These are phyloP conservation scores for Penicillium atrosanguineum DNA, from an alignment of 495 filamentous ascomycete species.

Conservation along the genomic window DNA sequence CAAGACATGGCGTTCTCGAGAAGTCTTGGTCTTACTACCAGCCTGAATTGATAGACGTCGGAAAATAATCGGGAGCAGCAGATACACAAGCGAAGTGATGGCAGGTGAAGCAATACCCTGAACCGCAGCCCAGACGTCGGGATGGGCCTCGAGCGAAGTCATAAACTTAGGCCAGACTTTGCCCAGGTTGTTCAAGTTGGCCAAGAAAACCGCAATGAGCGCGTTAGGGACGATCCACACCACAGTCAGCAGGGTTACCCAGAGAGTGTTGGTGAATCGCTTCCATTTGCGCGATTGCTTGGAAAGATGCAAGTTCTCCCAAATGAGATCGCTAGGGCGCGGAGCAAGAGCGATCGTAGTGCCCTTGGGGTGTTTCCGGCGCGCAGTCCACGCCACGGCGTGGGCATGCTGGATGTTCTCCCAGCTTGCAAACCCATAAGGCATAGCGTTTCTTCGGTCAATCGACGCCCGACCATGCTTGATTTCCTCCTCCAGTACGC, in stretches of 20 bases:
- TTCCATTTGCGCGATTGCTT: constrained; percentile 66
- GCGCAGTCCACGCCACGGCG: constrained; percentile 75
- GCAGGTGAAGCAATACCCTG: constrained; percentile 95
- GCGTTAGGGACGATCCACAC: constrained; percentile 96
- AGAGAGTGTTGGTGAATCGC: constrained; percentile 73
- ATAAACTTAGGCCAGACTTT: constrained; percentile 78
- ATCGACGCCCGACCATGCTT: constrained; percentile 76
- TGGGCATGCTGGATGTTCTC: constrained; percentile 85
- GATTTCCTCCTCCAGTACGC: constrained; percentile 77
- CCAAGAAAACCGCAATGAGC: constrained; percentile 88
- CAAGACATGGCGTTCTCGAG: constrained; percentile 88
- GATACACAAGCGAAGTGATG: constrained; percentile 82
- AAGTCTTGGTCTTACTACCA: constrained; percentile 88
- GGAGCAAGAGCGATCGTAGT: constrained; percentile 78
- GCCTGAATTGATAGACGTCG: constrained; percentile 73
- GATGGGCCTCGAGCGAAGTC: constrained; percentile 56
- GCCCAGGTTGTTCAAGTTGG: constrained; percentile 77
- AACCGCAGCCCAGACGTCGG: constrained; percentile 74
- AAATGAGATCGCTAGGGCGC: constrained; percentile 88
- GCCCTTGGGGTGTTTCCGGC: constrained; percentile 77
- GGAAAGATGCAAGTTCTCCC: constrained; percentile 81
- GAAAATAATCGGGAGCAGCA: constrained; percentile 87
- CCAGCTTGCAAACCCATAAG: constrained; percentile 93
- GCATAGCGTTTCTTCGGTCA: constrained; percentile 81
- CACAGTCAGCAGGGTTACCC: constrained; percentile 76